phyloP scores from a whole-genome alignment of 2,329 filamentous ascomycete species.

The Diplodia sapinea region DNA sequence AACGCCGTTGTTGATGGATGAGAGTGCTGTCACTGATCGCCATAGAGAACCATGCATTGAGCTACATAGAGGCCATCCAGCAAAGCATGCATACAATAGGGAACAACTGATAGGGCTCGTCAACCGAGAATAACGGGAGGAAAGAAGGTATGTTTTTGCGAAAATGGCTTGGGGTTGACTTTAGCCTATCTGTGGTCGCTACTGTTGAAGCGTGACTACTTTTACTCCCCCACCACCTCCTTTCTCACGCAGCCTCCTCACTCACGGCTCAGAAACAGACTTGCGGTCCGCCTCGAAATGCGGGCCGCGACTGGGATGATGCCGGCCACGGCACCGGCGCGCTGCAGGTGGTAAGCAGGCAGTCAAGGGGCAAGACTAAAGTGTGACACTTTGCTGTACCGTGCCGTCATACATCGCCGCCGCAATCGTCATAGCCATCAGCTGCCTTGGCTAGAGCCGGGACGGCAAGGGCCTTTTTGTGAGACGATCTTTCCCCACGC shows the following conservation, averaged over 20 bases:
- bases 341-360: background rate
- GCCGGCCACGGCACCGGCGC: background rate
- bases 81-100: background rate
- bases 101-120: background rate
- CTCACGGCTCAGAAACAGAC: background rate
- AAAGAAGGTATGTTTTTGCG: background rate
- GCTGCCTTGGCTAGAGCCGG: background rate
- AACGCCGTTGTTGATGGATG: background rate
- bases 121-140: background rate
- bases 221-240: background rate
- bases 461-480: background rate
- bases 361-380: background rate
- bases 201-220: background rate
- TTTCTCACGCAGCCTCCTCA: background rate
- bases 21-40: background rate
- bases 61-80: background rate
- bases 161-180: background rate
- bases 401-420: background rate
- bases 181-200: background rate
- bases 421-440: background rate
- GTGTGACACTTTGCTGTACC: background rate
- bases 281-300: slow-evolving; percentile 13
- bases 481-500: background rate
- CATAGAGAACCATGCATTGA: background rate
- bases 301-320: slow-evolving; percentile 12